phyloP scores from a whole-genome alignment of 2,329 filamentous ascomycete species.

The Fusarium stilboides region DNA sequence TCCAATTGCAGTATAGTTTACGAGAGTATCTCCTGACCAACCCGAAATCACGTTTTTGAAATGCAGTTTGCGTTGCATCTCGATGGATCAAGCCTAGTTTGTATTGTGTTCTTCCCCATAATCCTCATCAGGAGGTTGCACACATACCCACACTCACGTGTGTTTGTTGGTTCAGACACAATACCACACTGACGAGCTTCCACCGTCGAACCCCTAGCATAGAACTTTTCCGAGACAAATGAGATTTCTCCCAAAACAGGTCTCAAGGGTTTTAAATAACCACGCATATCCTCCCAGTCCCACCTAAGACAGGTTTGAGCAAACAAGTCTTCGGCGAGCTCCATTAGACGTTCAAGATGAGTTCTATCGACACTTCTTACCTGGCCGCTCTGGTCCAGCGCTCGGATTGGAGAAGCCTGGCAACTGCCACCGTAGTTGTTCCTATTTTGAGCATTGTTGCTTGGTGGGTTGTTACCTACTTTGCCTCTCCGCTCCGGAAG shows the following conservation, averaged over 20 bases:
- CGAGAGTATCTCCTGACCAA: no score
- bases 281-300: not conserved
- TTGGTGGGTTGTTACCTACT: slow-evolving; percentile 37
- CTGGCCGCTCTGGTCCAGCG: slow-evolving; percentile 18
- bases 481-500: slow-evolving; percentile 34
- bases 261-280: slow-evolving; percentile 9
- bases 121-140: no score
- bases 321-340: not conserved
- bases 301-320: not conserved
- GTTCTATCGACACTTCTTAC: slow-evolving; percentile 26
- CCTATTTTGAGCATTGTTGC: slow-evolving; percentile 29
- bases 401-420: slow-evolving; percentile 29
- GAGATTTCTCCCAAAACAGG: not conserved
- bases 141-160: not conserved
- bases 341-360: slow-evolving; percentile 22
- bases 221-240: not conserved
- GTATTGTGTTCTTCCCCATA: no score
- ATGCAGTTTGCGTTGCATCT: not conserved
- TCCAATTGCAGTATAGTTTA: no score
- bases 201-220: not conserved
- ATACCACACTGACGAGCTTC: slow-evolving; percentile 6
- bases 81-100: not conserved
- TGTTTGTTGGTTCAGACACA: slow-evolving; percentile 4
- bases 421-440: slow-evolving; percentile 14
- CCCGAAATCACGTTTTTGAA: no score